A percentile compares a stretch with the other conserved stretches of the same genome.
These are phyloP conservation scores for Bipolaris sorokiniana DNA, from an alignment of 2,329 filamentous ascomycete species.

Conservation along the genomic window DNA sequence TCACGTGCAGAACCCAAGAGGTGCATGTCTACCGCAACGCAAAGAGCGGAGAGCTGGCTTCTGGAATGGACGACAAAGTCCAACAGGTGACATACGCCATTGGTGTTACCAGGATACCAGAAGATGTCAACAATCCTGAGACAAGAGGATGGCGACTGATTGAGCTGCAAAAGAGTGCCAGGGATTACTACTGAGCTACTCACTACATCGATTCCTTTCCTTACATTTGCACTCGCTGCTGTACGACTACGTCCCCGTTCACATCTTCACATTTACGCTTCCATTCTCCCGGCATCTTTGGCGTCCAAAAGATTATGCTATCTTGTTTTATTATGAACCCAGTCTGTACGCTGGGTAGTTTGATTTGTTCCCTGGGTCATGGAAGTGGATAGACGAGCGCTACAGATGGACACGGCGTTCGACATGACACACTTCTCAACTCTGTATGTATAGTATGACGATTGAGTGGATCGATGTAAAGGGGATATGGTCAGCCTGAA, in stretches of 20 bases:
- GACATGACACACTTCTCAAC: slow-evolving; percentile 34
- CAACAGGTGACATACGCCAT: slow-evolving; percentile 98
- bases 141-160: slow-evolving; percentile 97
- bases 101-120: slow-evolving; percentile 88
- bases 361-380: slow-evolving; percentile 19
- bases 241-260: slow-evolving; percentile 27
- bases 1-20: slow-evolving; percentile 95
- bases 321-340: slow-evolving; percentile 12
- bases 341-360: slow-evolving; percentile 6
- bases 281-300: slow-evolving; percentile 36
- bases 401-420: slow-evolving; percentile 16
- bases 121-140: slow-evolving; percentile 96
- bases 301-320: slow-evolving; percentile 38
- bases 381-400: slow-evolving; percentile 26
- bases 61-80: slow-evolving; percentile 98
- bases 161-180: slow-evolving; percentile 96
- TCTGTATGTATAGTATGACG: slow-evolving; percentile 35
- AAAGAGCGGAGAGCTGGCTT: slow-evolving; percentile 86
- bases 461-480: slow-evolving; percentile 12
- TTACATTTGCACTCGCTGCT: slow-evolving; percentile 9
- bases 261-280: slow-evolving; percentile 24
- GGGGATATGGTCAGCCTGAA: slow-evolving; percentile 12
- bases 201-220: slow-evolving; percentile 1
- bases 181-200: slow-evolving; percentile 75
- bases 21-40: slow-evolving; percentile 95